Evolutionary conservation across 768 basidiomycete species (phyloP).

Genomic region (Termitomyces sp.): DNA sequence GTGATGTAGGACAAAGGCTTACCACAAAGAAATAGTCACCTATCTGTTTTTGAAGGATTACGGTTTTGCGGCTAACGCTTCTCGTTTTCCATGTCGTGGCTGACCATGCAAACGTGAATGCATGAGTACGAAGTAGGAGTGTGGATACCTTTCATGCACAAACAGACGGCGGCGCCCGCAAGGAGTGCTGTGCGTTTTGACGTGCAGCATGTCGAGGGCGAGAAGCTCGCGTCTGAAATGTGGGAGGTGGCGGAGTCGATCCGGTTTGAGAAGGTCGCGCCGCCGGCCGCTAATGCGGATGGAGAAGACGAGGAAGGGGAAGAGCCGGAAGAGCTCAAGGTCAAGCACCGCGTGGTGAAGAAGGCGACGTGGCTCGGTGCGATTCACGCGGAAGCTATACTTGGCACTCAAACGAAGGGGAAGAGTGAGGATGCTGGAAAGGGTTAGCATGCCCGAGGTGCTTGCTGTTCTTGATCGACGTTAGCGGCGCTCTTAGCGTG

Average conservation of each 20-base stretch:
- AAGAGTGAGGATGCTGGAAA: constrained; percentile 30
- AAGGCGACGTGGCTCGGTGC: constrained; percentile 50
- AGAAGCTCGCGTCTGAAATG: constrained; percentile 56
- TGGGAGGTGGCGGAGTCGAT: constrained; percentile 74
- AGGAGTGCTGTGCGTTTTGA: constrained; percentile 56
- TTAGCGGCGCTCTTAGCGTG: constrained; percentile 32
- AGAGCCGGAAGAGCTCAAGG: constrained; percentile 47
- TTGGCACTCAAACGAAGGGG: constrained; percentile 34
- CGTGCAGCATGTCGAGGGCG: constrained; percentile 35
- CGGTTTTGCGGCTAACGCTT: neutral
- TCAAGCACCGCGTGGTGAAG: constrained; percentile 53
- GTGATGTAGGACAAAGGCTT: neutral
- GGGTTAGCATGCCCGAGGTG: no score
- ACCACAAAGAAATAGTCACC: neutral
- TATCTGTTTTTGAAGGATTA: neutral
- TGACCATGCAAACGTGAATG: neutral
- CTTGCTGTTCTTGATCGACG: no score
- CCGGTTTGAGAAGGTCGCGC: constrained; percentile 51
- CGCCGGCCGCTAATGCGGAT: constrained; percentile 36
- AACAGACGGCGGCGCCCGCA: constrained; percentile 68
- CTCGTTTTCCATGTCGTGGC: neutral
- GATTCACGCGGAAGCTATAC: constrained; percentile 31
- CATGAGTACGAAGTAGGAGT: constrained; percentile 26
- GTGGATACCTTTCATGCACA: constrained; percentile 59
- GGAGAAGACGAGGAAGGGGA: constrained; percentile 47